Base-by-base conservation (phyloP, 1,139 yeast species). In the Saccharomyces pastorianus region DNA sequence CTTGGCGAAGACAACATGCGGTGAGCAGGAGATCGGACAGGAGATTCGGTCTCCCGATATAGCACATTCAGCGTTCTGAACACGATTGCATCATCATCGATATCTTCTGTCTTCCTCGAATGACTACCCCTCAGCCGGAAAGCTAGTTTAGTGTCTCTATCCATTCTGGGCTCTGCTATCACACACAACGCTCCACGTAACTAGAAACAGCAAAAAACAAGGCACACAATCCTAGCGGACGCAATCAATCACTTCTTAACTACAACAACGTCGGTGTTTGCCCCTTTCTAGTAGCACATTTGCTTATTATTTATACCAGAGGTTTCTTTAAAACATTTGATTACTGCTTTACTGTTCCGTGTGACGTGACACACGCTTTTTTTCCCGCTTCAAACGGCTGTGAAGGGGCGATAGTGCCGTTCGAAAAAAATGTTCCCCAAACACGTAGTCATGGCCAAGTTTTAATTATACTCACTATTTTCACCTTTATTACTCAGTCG, bases 61-160 rank as follows among this genome's bases (percentile, higher is more conserved):
- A 38, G n/a, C 26, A 13, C 44, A 38, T 38, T 38, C 6, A 9
- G 44, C 7, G 44, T 38, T 17, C 25, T 38, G 11, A 38, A 38
- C 6, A 56, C 50, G 1, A 50, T 47, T 20, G 44, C 32, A 28
- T 47, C 52, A 20, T 49, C 55, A 14, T 53, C 54, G 25, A 46
- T 48, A 29, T 55, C 56, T 14, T 47, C 59, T 8, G 60, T 56
- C 41, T 53, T 56, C 34, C 64, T 55, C 41, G 58, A 57, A 17
- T 59, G 59, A 42, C 66, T 62, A 9, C 67, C 67, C 25, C 67
- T 56, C 59, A 61, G 64, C 50, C 67, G 53, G 29, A 60, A 59
- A 54, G 63, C 54, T 23, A 62, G 56, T 58, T 61, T 64, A 47
- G 58, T 59, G 41, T 53, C 65, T 55, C 60, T 60, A 51, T 61